phyloP scores from a whole-genome alignment of 1,284 basidiomycete species.

The Golubevia pallescens region DNA sequence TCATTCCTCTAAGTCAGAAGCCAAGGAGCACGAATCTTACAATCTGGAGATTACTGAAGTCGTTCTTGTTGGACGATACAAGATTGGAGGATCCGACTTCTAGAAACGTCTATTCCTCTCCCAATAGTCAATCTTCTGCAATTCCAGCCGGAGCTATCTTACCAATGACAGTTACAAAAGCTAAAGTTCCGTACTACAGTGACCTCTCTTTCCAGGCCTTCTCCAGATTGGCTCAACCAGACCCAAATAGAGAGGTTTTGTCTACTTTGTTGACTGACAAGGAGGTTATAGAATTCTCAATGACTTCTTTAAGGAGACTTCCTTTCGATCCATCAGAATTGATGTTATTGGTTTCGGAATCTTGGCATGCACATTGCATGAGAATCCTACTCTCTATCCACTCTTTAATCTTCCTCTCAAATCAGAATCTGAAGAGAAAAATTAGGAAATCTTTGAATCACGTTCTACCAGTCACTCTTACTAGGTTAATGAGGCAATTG shows the following conservation, averaged over 20 bases:
- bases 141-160: neutral
- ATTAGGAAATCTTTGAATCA: too few relatives aligned
- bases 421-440: too few relatives aligned
- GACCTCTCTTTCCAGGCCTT: constrained; percentile 56
- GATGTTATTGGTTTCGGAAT: too few relatives aligned
- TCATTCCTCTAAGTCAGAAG: constrained; percentile 22
- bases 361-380: too few relatives aligned
- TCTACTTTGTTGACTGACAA: constrained; percentile 13
- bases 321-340: too few relatives aligned
- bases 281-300: too few relatives aligned
- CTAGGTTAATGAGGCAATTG: too few relatives aligned
- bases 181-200: constrained; percentile 44
- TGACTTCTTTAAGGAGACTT: too few relatives aligned
- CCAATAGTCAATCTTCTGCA: neutral
- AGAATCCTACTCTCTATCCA: too few relatives aligned
- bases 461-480: too few relatives aligned
- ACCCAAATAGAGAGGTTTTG: constrained; percentile 48
- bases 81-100: neutral
- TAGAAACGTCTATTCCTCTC: neutral
- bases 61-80: constrained; percentile 27
- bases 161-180: neutral
- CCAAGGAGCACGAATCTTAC: constrained; percentile 14
- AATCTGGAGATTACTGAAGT: constrained; percentile 46
- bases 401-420: too few relatives aligned
- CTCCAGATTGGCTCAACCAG: constrained; percentile 46